phyloP scores from a whole-genome alignment of 805 yeast genomes.

The Nakazawaea populi region DNA sequence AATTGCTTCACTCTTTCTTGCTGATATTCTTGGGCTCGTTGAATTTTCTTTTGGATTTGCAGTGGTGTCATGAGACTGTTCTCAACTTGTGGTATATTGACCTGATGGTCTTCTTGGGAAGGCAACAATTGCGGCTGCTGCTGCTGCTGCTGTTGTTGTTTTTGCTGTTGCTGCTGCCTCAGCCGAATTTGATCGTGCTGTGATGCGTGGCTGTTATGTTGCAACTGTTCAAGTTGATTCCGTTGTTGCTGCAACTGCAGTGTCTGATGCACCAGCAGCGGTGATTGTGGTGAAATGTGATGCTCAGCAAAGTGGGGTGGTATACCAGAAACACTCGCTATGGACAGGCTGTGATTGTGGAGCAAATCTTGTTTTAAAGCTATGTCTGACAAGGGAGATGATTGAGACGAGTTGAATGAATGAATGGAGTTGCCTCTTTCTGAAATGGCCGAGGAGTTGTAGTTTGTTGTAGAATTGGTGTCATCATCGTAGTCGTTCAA shows the following conservation, averaged over 20 bases:
- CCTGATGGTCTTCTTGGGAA: not conserved
- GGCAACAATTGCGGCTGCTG: not conserved
- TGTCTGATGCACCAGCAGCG: not conserved
- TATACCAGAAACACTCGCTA: not conserved
- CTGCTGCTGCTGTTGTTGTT: constrained; percentile 1
- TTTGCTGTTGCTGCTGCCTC: constrained; percentile 14
- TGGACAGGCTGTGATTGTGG: not conserved
- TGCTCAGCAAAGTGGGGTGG: not conserved
- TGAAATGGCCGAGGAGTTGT: not conserved
- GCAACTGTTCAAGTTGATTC: constrained; percentile 10
- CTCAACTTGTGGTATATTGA: not conserved
- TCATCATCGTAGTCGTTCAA: constrained; percentile 4
- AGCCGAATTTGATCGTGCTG: constrained; percentile 9
- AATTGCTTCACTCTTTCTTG: constrained; percentile 7
- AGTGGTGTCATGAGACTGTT: constrained; percentile 3
- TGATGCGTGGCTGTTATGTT: not conserved
- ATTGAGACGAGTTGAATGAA: constrained; percentile 12
- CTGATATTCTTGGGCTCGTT: constrained; percentile 5
- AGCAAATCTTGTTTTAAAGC: constrained; percentile 3
- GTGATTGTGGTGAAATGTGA: not conserved
- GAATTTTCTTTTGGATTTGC: constrained; percentile 8
- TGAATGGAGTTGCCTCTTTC: constrained; percentile 1
- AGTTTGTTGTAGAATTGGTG: not conserved
- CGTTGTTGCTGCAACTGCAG: constrained; percentile 4
- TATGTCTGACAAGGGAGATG: constrained; percentile 7